Conservation (phyloP, 2,329 filamentous ascomycete species). For the Pestalotiopsis sp. region DNA sequence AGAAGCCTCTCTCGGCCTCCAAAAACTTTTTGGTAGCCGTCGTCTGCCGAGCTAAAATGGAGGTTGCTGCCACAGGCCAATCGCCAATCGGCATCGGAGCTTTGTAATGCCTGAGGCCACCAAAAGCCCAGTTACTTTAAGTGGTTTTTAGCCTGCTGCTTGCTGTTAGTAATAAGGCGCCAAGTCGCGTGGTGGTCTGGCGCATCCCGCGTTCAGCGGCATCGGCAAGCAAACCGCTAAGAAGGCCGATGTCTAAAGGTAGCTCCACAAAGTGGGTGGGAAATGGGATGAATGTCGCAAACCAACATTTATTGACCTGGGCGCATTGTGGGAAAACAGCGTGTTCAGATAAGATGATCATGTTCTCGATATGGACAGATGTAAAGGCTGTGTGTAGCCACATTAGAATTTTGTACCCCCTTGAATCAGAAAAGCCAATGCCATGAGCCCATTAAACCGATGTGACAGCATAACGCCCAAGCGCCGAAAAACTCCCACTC, state of each 20-base stretch:
- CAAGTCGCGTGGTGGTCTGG: background rate
- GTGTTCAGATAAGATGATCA: background rate
- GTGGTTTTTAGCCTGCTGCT: background rate
- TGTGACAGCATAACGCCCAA: background rate
- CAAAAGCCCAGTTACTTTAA: background rate
- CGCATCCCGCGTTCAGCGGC: background rate
- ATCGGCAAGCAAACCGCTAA: background rate
- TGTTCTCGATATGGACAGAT: background rate
- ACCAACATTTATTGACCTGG: background rate
- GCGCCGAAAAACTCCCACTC: constrained; percentile 2
- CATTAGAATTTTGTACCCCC: background rate
- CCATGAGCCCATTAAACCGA: background rate
- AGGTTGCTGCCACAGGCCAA: background rate
- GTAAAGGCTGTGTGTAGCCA: background rate
- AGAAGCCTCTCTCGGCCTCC: background rate
- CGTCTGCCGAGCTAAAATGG: constrained; percentile 1
- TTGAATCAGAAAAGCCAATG: background rate
- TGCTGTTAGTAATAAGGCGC: background rate
- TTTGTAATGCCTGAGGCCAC: background rate
- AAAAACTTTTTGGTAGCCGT: constrained; percentile 13
- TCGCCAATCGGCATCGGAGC: no score
- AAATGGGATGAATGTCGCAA: background rate
- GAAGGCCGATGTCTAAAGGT: background rate
- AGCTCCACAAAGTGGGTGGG: background rate
- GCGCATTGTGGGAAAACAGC: background rate